phyloP scores from a whole-genome alignment of 495 filamentous ascomycete species.

The Baudoinia panamericana region DNA sequence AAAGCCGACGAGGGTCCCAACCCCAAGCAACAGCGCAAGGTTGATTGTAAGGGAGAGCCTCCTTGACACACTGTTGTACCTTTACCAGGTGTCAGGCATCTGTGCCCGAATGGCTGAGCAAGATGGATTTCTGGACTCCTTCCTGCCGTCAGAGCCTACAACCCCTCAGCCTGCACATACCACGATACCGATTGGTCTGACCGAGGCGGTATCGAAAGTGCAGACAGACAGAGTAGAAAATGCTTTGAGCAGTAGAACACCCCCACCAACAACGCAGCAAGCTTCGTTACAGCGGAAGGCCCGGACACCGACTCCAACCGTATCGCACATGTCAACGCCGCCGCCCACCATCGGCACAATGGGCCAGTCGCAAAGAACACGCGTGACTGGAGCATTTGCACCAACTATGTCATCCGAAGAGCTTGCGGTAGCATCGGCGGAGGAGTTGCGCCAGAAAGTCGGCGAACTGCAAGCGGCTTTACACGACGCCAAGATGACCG shows the following conservation, averaged over 20 bases:
- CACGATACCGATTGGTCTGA: conserved; percentile 4
- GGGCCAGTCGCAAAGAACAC: background rate
- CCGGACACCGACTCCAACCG: conserved; percentile 19
- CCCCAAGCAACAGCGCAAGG: too few species aligned
- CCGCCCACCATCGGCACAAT: conserved; percentile 16
- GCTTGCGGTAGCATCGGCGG: conserved; percentile 27
- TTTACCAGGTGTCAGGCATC: too few species aligned
- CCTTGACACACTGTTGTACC: too few species aligned
- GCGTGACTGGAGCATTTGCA: background rate
- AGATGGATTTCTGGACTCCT: conserved; percentile 1
- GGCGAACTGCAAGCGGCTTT: conserved; percentile 39
- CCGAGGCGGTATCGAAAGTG: conserved; percentile 2
- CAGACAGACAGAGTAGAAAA: conserved; percentile 4
- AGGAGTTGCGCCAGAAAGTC: conserved; percentile 46
- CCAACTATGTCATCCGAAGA: conserved; percentile 9
- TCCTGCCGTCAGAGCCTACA: conserved; percentile 3
- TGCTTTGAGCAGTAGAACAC: conserved; percentile 16
- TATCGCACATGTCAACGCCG: conserved; percentile 23
- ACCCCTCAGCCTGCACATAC: conserved; percentile 15
- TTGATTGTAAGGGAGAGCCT: too few species aligned
- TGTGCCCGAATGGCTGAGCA: too few species aligned
- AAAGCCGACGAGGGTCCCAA: too few species aligned
- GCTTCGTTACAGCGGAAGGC: conserved; percentile 5
- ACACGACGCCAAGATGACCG: conserved; percentile 60
- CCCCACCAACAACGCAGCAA: conserved; percentile 18